These are phyloP conservation scores for Cytospora paraplurivora DNA, from an alignment of 2,329 filamentous ascomycete species.

Conservation along the genomic window DNA sequence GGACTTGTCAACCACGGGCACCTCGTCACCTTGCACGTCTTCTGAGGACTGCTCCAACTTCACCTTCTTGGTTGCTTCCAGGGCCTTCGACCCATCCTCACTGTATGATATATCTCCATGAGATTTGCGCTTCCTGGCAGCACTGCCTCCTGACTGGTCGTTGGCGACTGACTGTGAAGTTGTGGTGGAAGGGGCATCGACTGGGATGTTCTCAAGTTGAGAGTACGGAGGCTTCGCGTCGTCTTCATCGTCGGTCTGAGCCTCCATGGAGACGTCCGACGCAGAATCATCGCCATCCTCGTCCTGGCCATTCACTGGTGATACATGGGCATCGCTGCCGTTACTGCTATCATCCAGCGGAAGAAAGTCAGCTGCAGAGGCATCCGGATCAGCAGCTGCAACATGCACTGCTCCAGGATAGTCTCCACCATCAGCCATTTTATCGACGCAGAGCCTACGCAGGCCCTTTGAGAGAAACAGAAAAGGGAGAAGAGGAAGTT, in stretches of 20 bases:
- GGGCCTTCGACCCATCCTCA: not conserved
- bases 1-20: slow-evolving; percentile 32
- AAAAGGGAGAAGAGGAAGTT: slow-evolving; percentile 20
- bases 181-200: slow-evolving; percentile 6
- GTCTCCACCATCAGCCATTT: slow-evolving; percentile 23
- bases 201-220: slow-evolving; percentile 7
- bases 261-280: slow-evolving; percentile 42
- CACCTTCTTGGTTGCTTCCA: slow-evolving; percentile 35
- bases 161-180: slow-evolving; percentile 28
- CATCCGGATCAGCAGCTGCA: slow-evolving; percentile 20
- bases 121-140: slow-evolving; percentile 37
- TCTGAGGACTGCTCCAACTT: slow-evolving; percentile 31
- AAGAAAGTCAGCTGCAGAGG: slow-evolving; percentile 27
- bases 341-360: slow-evolving; percentile 29
- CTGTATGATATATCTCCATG: slow-evolving; percentile 23
- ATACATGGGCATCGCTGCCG: slow-evolving; percentile 19
- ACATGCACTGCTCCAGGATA: slow-evolving; percentile 18
- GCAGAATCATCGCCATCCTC: slow-evolving; percentile 34
- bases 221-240: slow-evolving; percentile 23
- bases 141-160: slow-evolving; percentile 30
- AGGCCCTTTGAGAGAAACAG: slow-evolving; percentile 11
- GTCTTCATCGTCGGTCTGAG: slow-evolving; percentile 38
- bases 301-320: slow-evolving; percentile 16
- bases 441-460: slow-evolving; percentile 20
- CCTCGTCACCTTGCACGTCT: slow-evolving; percentile 19